Conservation (phyloP, 2,329 filamentous ascomycete genomes). For the Purpureocillium takamizusanense region DNA sequence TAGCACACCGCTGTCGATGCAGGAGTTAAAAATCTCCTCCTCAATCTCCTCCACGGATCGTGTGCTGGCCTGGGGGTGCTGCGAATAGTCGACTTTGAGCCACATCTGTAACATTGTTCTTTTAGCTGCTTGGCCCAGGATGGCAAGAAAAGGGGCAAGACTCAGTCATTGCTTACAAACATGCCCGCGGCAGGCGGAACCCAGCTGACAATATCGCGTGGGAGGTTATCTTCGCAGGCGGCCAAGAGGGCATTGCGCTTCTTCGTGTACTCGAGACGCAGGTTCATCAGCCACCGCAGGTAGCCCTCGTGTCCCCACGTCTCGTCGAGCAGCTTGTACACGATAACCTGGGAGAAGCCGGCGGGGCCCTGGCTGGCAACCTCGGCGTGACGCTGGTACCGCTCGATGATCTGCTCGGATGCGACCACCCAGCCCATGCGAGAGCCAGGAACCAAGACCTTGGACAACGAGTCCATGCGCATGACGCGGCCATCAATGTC, state of each 20-base stretch:
- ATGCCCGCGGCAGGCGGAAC: constrained; percentile 76
- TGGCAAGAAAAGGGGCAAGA: too few species aligned
- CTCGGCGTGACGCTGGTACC: constrained; percentile 76
- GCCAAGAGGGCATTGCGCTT: constrained; percentile 68
- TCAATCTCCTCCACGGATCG: constrained; percentile 61
- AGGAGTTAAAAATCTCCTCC: constrained; percentile 73
- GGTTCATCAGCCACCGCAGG: constrained; percentile 76
- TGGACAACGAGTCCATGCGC: constrained; percentile 88
- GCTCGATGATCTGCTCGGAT: constrained; percentile 73
- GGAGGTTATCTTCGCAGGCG: constrained; percentile 73
- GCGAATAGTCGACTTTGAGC: constrained; percentile 58
- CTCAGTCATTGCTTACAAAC: constrained; percentile 59
- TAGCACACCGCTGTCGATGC: constrained; percentile 69
- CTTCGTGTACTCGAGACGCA: constrained; percentile 72
- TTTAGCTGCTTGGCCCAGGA: too few species aligned
- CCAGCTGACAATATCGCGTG: constrained; percentile 69
- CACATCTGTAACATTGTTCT: constrained; percentile 61
- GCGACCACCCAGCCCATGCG: constrained; percentile 85
- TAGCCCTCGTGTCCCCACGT: constrained; percentile 91
- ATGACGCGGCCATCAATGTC: constrained; percentile 83
- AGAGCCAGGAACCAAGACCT: constrained; percentile 76
- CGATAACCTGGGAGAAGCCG: constrained; percentile 72
- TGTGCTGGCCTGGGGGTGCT: constrained; percentile 50
- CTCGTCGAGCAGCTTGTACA: constrained; percentile 88
- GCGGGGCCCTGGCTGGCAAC: constrained; percentile 76